A percentile compares a stretch with the other conserved stretches of the same genome.
Evolutionary conservation across 2,329 filamentous ascomycete species (phyloP).

Genomic region (Zelopaecilomyces penicillatus): DNA sequence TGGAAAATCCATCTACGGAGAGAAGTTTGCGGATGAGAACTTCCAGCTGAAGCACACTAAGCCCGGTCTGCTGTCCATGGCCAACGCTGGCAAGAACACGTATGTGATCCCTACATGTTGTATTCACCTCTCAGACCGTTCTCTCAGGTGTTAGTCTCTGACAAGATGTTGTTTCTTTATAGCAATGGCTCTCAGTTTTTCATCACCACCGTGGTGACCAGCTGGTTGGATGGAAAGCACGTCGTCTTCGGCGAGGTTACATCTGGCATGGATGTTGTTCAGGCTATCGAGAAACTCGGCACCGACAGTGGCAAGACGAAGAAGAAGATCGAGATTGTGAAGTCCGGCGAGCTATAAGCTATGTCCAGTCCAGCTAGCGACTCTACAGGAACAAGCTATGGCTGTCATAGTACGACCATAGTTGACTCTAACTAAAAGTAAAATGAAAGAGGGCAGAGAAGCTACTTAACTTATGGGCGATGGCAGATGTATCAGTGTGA

Average conservation of each 20-base stretch:
- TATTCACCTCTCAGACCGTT: no score
- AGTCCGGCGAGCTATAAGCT: no score
- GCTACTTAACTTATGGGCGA: no score
- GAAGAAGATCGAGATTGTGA: no score
- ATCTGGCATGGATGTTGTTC: constrained; percentile 69
- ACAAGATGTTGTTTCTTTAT: no score
- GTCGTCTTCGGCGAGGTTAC: constrained; percentile 92
- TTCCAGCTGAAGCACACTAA: constrained; percentile 13
- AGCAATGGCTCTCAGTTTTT: constrained; percentile 90
- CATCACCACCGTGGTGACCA: constrained; percentile 85
- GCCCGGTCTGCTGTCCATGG: constrained; percentile 14
- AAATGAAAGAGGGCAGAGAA: no score
- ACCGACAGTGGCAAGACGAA: constrained; percentile 41
- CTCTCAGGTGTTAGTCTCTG: no score
- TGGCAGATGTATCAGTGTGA: no score
- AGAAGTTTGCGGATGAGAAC: constrained; percentile 14
- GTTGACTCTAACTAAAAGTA: no score
- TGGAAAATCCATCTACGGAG: constrained; percentile 15
- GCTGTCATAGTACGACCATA: no score
- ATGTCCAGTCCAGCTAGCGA: no score
- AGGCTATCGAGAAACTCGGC: constrained; percentile 79
- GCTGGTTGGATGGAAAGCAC: constrained; percentile 94
- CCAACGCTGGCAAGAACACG: constrained; percentile 15
- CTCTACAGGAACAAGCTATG: no score
- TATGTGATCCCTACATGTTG: constrained; percentile 3